These are phyloP conservation scores for Pontederia crassipes DNA, from an alignment of 176 grass and related monocot genomes.

Conservation along the genomic window DNA sequence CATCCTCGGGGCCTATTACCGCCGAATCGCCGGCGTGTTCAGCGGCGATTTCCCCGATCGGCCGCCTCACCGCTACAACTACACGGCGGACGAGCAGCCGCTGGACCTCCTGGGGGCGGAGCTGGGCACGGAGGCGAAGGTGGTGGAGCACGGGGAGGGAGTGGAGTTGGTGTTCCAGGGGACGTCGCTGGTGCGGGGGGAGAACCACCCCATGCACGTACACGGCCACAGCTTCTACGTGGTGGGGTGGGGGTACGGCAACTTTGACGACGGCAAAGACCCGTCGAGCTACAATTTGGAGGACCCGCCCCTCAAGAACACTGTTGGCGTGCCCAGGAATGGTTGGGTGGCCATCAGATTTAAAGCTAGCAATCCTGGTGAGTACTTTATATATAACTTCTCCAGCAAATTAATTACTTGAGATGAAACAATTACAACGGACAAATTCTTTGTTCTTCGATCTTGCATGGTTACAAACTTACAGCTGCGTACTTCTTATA, in stretches of 20 bases:
- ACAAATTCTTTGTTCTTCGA: too few species aligned
- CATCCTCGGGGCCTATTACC: slow-evolving; percentile 41
- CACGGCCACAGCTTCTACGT: slow-evolving; percentile 51
- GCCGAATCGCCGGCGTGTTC: slow-evolving; percentile 8
- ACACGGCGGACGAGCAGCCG: slow-evolving; percentile 16
- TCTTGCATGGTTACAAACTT: too few species aligned
- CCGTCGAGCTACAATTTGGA: slow-evolving; percentile 37
- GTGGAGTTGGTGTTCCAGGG: slow-evolving; percentile 65
- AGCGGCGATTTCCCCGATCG: slow-evolving; percentile 18
- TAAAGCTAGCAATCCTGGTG: slow-evolving; percentile 38
- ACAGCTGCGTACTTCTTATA: too few species aligned
- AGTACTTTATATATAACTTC: not conserved
- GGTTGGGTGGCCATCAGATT: slow-evolving; percentile 40
- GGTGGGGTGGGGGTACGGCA: slow-evolving; percentile 35
- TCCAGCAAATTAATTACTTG: too few species aligned
- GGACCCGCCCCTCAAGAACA: slow-evolving; percentile 32
- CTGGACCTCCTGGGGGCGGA: not conserved
- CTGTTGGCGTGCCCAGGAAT: slow-evolving; percentile 24
- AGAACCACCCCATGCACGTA: slow-evolving; percentile 65
- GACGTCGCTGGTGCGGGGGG: slow-evolving; percentile 32
- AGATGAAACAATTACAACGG: too few species aligned
- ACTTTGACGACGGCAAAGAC: slow-evolving; percentile 39
- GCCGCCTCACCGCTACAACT: slow-evolving; percentile 42
- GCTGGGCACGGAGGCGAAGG: slow-evolving; percentile 30
- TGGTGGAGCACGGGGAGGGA: slow-evolving; percentile 25